A percentile compares a stretch with the other conserved stretches of the same genome.
phyloP scores from a whole-genome alignment of 139 green algal species.

The Gonium pectorale region DNA sequence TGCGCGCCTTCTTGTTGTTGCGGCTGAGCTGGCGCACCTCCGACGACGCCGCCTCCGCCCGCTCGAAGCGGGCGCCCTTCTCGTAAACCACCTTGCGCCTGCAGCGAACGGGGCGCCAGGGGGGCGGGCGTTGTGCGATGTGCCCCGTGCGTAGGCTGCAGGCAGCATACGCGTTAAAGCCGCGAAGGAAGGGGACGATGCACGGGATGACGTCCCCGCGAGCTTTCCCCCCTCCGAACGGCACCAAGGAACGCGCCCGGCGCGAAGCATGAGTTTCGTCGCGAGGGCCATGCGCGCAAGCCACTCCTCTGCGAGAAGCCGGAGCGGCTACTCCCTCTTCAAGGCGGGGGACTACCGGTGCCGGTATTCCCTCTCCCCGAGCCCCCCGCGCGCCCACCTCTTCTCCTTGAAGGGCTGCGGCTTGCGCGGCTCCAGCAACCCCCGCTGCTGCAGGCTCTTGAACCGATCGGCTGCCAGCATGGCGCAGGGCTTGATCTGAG shows the following conservation, averaged over 20 bases:
- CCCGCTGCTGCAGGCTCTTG: constrained; percentile 86
- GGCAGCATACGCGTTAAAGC: too few relatives aligned
- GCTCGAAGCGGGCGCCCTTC: constrained; percentile 51
- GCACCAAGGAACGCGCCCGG: too few relatives aligned
- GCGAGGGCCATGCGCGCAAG: too few relatives aligned
- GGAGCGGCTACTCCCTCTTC: too few relatives aligned
- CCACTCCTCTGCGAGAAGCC: too few relatives aligned
- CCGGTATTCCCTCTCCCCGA: neutral
- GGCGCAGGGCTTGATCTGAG: constrained; percentile 43
- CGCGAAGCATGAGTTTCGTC: too few relatives aligned
- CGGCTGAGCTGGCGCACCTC: constrained; percentile 54
- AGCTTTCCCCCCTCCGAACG: too few relatives aligned
- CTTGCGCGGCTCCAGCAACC: constrained; percentile 79
- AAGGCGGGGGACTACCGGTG: too few relatives aligned
- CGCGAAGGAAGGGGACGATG: too few relatives aligned
- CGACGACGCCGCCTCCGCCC: constrained; percentile 49
- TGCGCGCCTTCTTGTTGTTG: constrained; percentile 52
- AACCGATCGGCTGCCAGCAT: constrained; percentile 67
- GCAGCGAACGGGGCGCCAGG: neutral
- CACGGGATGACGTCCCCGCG: too few relatives aligned
- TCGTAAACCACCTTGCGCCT: constrained; percentile 62
- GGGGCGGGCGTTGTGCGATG: neutral
- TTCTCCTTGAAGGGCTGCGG: constrained; percentile 56
- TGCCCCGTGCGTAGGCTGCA: too few relatives aligned
- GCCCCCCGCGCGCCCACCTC: neutral